phyloP scores from a whole-genome alignment of 306 rosid genomes.

The Prunus fruticosa region DNA sequence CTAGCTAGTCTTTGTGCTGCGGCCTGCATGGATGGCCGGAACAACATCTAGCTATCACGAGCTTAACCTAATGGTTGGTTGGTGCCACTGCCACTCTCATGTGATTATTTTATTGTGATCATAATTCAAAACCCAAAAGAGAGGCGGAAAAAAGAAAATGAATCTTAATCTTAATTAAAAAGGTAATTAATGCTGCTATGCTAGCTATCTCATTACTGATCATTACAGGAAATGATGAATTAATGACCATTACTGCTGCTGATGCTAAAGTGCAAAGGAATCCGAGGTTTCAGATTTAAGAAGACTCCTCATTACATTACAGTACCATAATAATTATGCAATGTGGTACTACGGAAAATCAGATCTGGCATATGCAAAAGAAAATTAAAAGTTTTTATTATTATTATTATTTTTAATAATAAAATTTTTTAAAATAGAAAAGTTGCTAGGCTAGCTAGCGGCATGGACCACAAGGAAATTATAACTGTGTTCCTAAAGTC shows the following conservation, averaged over 20 bases:
- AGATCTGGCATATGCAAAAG: constrained; percentile 7
- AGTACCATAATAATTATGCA: background rate
- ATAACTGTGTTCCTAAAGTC: no score
- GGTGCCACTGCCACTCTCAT: no score
- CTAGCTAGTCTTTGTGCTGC: background rate
- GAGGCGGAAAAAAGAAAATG: background rate
- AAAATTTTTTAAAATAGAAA: background rate
- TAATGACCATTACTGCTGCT: background rate
- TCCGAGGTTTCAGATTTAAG: background rate
- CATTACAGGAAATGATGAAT: background rate
- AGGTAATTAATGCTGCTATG: background rate
- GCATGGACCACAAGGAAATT: background rate
- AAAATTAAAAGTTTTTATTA: background rate
- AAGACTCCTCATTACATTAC: background rate
- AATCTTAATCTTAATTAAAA: background rate
- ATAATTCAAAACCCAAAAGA: background rate
- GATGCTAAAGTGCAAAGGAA: background rate
- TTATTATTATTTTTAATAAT: no score
- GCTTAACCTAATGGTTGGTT: background rate
- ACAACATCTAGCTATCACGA: background rate
- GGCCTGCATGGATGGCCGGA: background rate
- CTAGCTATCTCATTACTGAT: no score
- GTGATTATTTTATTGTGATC: background rate
- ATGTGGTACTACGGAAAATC: constrained; percentile 25
- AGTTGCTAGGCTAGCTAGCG: background rate